Evolutionary conservation across 1,139 yeast genomes (phyloP).

Genomic region (Candida sanyaensis): DNA sequence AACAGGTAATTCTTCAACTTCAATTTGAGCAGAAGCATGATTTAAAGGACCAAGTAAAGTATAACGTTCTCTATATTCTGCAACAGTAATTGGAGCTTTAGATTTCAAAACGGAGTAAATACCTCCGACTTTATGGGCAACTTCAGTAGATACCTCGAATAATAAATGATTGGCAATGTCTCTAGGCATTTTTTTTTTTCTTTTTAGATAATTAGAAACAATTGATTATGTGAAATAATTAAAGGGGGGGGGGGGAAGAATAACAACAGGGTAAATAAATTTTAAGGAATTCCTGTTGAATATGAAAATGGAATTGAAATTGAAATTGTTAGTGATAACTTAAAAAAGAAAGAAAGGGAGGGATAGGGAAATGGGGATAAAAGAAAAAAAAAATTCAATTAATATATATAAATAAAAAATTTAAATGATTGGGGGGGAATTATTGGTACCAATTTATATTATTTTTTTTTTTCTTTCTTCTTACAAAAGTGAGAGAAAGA

Average conservation of each 20-base stretch:
- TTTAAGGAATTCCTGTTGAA: not conserved
- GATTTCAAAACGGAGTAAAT: conserved; percentile 95
- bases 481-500: no score
- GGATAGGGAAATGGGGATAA: not conserved
- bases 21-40: conserved; percentile 80
- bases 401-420: no score
- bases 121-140: conserved; percentile 97
- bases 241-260: not conserved
- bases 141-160: conserved; percentile 96
- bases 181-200: conserved; percentile 63
- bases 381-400: not conserved
- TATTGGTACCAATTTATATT: conserved; percentile 1
- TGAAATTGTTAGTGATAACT: not conserved
- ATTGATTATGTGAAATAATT: not conserved
- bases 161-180: conserved; percentile 81
- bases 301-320: not conserved
- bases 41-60: conserved; percentile 86
- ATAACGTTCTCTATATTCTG: conserved; percentile 88
- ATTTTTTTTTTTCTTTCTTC: no score
- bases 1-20: conserved; percentile 85
- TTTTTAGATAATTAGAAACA: not conserved
- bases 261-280: no score
- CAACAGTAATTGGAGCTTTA: conserved; percentile 94
- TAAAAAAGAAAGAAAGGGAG: not conserved
- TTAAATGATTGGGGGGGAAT: no score